Evolutionary conservation across 495 filamentous ascomycete species (phyloP), one percentile per base, ranked within the genome.

Genomic region (Aspergillus wentii): DNA sequence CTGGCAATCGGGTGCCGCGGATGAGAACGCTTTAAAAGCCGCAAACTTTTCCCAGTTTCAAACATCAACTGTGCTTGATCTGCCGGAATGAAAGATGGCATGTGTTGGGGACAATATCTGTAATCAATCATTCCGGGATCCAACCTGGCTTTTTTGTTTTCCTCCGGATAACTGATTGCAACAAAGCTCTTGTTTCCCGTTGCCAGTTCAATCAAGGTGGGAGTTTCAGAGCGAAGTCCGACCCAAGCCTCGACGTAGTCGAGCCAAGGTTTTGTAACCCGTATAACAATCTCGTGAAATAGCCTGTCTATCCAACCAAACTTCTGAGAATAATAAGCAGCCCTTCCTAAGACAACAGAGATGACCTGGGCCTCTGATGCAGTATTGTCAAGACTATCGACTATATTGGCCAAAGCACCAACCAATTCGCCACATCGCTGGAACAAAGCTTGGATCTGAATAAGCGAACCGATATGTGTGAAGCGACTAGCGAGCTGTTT

Each of bases 21-120:
- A 48, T 89, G 82, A 49, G 85, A 78, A 9, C 63, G 66, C 40
- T 79, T 76, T 14, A 96, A 63, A 37, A 94, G 76, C 17, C 85
- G 74, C 32, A 95, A 59, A 47, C 82, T 89, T 43, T 78, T 74
- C 1, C 86, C 88, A 13, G 76, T 84, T 51, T 97, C 88, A 37
- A 85, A 89, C 11, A 89, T 75, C 10, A 69, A 56, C 18, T 74
- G 64, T 8, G 79, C 79, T 45, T 82, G 71, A 16, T 88, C 85
- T 20, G 58, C 49, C 0, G 77, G 71, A 8, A 91, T 68, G 41
- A 86, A 86, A 0, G 66, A 76, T 8, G 83, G 87, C 55, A 86
- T 73, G 42, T 71, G 73, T 8, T 71, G 63, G 34, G 72, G 65
- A 32, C 79, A 69, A 40, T 85, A 75, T 17, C 68, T 65, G 41